Conservation (phyloP, 2,329 filamentous ascomycete genomes). For the Penicillium sp. region DNA sequence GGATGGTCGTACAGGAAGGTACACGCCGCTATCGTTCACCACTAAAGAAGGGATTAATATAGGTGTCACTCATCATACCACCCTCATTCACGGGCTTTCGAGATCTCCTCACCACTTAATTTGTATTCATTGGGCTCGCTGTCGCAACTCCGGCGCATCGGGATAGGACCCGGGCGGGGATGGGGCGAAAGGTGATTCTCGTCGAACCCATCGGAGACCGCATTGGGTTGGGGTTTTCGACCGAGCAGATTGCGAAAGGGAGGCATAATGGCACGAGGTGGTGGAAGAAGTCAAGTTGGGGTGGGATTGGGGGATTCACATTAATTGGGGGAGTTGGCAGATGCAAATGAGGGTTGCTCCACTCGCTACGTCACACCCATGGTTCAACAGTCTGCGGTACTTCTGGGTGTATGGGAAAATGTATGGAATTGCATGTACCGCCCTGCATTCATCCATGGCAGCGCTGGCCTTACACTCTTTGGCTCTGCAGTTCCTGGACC, state of each 20-base stretch:
- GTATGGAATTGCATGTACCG: too few species aligned
- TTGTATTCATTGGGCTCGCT: constrained; percentile 77
- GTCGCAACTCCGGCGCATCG: constrained; percentile 64
- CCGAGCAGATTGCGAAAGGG: constrained; percentile 73
- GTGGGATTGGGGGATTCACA: too few species aligned
- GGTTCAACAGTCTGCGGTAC: too few species aligned
- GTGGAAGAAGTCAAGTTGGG: not conserved
- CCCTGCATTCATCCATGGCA: too few species aligned
- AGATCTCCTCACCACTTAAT: constrained; percentile 66
- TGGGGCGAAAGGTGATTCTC: constrained; percentile 58
- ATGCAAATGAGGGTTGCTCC: not conserved
- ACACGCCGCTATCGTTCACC: constrained; percentile 93
- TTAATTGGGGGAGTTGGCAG: not conserved
- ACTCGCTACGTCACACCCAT: too few species aligned
- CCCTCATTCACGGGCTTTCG: too few species aligned
- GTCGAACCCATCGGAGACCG: constrained; percentile 48
- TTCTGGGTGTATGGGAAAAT: too few species aligned
- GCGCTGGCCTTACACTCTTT: too few species aligned
- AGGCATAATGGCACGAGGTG: constrained; percentile 62
- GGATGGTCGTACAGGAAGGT: constrained; percentile 73
- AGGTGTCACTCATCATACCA: too few species aligned
- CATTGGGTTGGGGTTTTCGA: constrained; percentile 57
- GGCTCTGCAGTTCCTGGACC: too few species aligned
- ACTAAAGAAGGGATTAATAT: constrained; percentile 59
- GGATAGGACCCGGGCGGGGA: constrained; percentile 54